A percentile compares a stretch with the other conserved stretches of the same genome.
Evolutionary conservation across 129 eudicot genomes (phyloP).

Genomic region (Tagetes patula): DNA sequence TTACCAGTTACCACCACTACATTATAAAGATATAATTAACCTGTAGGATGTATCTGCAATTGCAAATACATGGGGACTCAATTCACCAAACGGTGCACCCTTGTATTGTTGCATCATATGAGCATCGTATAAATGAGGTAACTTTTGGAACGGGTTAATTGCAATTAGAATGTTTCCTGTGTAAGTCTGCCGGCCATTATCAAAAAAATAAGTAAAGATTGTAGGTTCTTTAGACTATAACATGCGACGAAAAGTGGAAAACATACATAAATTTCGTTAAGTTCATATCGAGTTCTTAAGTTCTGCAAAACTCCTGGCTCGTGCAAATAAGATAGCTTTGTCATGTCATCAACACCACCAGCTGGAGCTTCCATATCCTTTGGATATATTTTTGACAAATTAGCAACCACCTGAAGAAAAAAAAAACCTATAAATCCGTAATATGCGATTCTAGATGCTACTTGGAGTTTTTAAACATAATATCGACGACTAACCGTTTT

Average conservation of each 20-base stretch:
- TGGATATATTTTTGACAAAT: conserved; percentile 79
- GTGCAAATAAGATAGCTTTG: conserved; percentile 88
- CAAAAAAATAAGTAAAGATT: conserved; percentile 3
- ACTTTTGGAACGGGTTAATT: conserved; percentile 95
- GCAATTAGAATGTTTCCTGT: conserved; percentile 97
- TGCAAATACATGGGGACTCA: conserved; percentile 98
- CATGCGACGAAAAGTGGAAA: background rate
- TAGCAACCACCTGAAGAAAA: conserved; percentile 62
- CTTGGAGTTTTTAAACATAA: background rate
- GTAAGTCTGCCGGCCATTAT: conserved; percentile 63
- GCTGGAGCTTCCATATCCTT: conserved; percentile 96
- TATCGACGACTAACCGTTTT: conserved; percentile 48
- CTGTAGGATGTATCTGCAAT: conserved; percentile 97
- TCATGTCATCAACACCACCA: conserved; percentile 99
- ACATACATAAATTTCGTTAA: conserved; percentile 93
- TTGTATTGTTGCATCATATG: conserved; percentile 99
- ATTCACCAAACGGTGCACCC: conserved; percentile 91
- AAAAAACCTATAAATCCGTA: background rate
- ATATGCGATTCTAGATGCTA: conserved; percentile 11
- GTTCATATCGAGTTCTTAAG: conserved; percentile 80
- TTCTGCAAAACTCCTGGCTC: conserved; percentile 95
- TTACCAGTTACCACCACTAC: conserved; percentile 26
- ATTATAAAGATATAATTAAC: conserved; percentile 30
- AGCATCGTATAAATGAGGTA: conserved; percentile 80
- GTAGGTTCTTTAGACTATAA: background rate